These are phyloP conservation scores for Neonothopanus nambi DNA, from an alignment of 1,284 basidiomycete genomes.

Conservation along the genomic window DNA sequence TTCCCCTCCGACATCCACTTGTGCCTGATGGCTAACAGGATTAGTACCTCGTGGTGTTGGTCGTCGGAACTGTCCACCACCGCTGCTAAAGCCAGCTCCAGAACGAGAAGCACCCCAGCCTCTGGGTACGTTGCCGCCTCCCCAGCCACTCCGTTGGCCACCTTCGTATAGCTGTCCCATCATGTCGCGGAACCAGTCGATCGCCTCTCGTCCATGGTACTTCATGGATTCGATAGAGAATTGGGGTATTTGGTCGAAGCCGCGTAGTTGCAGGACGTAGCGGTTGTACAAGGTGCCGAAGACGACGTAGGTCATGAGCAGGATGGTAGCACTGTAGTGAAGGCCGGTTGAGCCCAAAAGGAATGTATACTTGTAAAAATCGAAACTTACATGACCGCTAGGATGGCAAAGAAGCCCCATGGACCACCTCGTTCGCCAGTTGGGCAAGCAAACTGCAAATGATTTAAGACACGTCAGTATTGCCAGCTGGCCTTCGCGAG, in stretches of 20 bases:
- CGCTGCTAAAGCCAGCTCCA: constrained; percentile 13
- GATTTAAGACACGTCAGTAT: constrained; percentile 4
- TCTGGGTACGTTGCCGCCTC: constrained; percentile 1
- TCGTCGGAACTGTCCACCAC: constrained; percentile 12
- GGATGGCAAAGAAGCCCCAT: constrained; percentile 51
- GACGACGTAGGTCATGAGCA: constrained; percentile 58
- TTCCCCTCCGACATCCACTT: constrained; percentile 26
- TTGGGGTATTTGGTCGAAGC: constrained; percentile 67
- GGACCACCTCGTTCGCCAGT: constrained; percentile 51
- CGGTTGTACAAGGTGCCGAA: constrained; percentile 68
- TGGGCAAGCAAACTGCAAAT: constrained; percentile 61
- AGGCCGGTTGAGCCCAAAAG: not conserved
- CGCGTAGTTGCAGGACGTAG: constrained; percentile 60
- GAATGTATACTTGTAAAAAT: no score
- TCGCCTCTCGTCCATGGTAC: constrained; percentile 44
- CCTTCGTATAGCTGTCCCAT: constrained; percentile 20
- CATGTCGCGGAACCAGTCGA: constrained; percentile 42
- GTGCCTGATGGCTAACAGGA: constrained; percentile 43
- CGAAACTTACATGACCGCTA: constrained; percentile 51
- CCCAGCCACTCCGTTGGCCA: constrained; percentile 7
- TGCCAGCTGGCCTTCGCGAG: not conserved
- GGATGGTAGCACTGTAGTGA: constrained; percentile 49
- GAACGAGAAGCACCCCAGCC: constrained; percentile 4
- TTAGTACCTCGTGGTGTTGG: constrained; percentile 24
- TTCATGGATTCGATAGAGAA: constrained; percentile 53